A percentile compares a stretch with the other conserved stretches of the same genome.
Evolutionary conservation across 2,329 filamentous ascomycete species (phyloP).

Genomic region (Chaetomiaceae sp.): DNA sequence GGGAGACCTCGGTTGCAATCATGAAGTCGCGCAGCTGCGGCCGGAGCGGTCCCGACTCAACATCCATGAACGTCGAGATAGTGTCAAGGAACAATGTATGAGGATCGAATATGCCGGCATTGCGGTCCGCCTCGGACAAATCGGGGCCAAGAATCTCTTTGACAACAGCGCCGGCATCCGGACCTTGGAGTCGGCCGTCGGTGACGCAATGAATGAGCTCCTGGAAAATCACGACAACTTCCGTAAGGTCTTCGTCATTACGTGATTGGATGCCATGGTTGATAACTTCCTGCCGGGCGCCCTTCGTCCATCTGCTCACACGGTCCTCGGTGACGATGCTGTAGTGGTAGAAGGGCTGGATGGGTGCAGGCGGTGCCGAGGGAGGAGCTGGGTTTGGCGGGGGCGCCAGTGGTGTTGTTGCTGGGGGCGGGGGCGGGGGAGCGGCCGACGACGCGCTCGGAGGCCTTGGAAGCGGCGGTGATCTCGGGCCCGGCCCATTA

Average conservation of each 20-base stretch:
- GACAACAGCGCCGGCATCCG: constrained; percentile 67
- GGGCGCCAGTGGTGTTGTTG: neutral
- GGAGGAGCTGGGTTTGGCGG: constrained; percentile 20
- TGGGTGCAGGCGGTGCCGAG: constrained; percentile 26
- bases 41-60: constrained; percentile 51
- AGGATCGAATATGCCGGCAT: constrained; percentile 53
- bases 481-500: constrained; percentile 25
- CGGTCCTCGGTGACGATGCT: constrained; percentile 68
- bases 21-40: constrained; percentile 63
- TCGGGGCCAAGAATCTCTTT: constrained; percentile 67
- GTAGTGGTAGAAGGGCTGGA: constrained; percentile 58
- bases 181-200: constrained; percentile 61
- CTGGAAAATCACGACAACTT: constrained; percentile 71
- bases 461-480: constrained; percentile 34
- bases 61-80: constrained; percentile 72
- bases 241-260: constrained; percentile 62
- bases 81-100: constrained; percentile 76
- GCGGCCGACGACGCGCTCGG: constrained; percentile 37
- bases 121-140: constrained; percentile 46
- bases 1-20: constrained; percentile 66
- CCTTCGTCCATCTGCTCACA: constrained; percentile 62
- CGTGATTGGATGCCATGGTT: constrained; percentile 61
- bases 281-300: constrained; percentile 63
- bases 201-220: constrained; percentile 76
- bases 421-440: constrained; percentile 19